These are phyloP conservation scores for Paradendryphiella salina DNA, from an alignment of 2,329 filamentous ascomycete genomes.

Conservation along the genomic window DNA sequence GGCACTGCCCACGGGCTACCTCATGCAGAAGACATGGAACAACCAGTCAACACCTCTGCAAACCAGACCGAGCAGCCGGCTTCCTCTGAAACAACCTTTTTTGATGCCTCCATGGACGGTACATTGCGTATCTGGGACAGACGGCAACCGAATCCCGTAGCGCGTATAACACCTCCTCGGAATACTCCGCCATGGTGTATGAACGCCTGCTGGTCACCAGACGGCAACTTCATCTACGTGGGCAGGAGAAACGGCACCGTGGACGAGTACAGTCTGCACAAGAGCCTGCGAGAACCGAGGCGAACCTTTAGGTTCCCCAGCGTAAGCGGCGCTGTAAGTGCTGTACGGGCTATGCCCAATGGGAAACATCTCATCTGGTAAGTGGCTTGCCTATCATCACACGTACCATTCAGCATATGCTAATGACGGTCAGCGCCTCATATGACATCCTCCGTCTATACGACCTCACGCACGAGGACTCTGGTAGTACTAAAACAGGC, in stretches of 20 bases:
- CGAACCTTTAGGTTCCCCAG: constrained; percentile 84
- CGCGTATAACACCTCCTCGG: constrained; percentile 72
- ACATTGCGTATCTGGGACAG: constrained; percentile 92
- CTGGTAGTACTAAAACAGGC: constrained; percentile 61
- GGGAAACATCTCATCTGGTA: constrained; percentile 87
- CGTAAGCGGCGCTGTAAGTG: constrained; percentile 87
- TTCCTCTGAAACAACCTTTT: constrained; percentile 76
- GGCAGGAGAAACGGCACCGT: constrained; percentile 89
- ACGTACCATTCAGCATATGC: constrained; percentile 6
- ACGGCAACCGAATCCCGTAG: constrained; percentile 73
- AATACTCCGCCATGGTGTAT: constrained; percentile 95
- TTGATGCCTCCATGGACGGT: constrained; percentile 86
- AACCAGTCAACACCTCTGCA: constrained; percentile 19
- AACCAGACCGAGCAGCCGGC: constrained; percentile 48
- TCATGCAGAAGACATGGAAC: constrained; percentile 53
- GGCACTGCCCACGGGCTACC: constrained; percentile 54
- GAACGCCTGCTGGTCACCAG: constrained; percentile 93
- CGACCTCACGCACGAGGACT: constrained; percentile 67
- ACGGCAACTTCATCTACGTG: constrained; percentile 93
- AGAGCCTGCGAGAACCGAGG: constrained; percentile 72
- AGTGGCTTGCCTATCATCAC: constrained; percentile 26
- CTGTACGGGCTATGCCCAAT: constrained; percentile 88
- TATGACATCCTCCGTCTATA: constrained; percentile 94
- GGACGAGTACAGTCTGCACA: constrained; percentile 89
- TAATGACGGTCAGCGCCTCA: constrained; percentile 65